Evolutionary conservation across 2,329 filamentous ascomycete genomes (phyloP).

Genomic region (Massarina eburnea): DNA sequence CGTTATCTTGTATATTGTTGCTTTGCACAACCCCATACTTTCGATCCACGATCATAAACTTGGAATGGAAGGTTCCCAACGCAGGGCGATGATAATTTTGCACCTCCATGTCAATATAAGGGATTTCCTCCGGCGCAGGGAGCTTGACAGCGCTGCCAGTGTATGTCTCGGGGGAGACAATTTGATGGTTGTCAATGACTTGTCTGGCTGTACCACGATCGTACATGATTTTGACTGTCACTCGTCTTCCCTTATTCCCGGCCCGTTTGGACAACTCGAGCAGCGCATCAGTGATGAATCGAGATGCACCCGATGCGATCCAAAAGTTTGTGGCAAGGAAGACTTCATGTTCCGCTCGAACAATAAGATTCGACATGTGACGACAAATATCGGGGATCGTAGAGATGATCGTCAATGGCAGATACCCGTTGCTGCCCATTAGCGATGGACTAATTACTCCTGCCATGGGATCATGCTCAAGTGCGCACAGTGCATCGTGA

Average conservation of each 20-base stretch:
- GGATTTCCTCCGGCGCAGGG: slow-evolving; percentile 65
- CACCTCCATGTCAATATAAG: slow-evolving; percentile 71
- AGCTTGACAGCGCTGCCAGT: slow-evolving; percentile 58
- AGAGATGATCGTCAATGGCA: slow-evolving; percentile 70
- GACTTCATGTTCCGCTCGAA: slow-evolving; percentile 70
- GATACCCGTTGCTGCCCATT: slow-evolving; percentile 62
- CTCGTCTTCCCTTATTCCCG: slow-evolving; percentile 56
- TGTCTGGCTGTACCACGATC: slow-evolving; percentile 70
- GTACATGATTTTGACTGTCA: slow-evolving; percentile 74
- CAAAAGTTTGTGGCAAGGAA: slow-evolving; percentile 77
- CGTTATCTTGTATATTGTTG: slow-evolving; percentile 77
- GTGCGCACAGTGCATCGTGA: slow-evolving; percentile 62
- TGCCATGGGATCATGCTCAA: slow-evolving; percentile 54
- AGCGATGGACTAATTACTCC: slow-evolving; percentile 62
- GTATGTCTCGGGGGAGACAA: slow-evolving; percentile 61
- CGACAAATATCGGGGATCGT: slow-evolving; percentile 70
- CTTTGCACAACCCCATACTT: slow-evolving; percentile 71
- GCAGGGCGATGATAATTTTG: slow-evolving; percentile 71
- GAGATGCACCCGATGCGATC: slow-evolving; percentile 68
- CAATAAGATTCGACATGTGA: slow-evolving; percentile 75
- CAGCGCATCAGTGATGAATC: slow-evolving; percentile 68
- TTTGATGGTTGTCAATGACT: slow-evolving; percentile 64
- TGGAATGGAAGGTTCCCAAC: slow-evolving; percentile 75
- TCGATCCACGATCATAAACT: slow-evolving; percentile 76
- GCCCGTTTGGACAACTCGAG: slow-evolving; percentile 68